Conservation (phyloP, 2,329 filamentous ascomycete species). For the Dichotomopilus funicola region DNA sequence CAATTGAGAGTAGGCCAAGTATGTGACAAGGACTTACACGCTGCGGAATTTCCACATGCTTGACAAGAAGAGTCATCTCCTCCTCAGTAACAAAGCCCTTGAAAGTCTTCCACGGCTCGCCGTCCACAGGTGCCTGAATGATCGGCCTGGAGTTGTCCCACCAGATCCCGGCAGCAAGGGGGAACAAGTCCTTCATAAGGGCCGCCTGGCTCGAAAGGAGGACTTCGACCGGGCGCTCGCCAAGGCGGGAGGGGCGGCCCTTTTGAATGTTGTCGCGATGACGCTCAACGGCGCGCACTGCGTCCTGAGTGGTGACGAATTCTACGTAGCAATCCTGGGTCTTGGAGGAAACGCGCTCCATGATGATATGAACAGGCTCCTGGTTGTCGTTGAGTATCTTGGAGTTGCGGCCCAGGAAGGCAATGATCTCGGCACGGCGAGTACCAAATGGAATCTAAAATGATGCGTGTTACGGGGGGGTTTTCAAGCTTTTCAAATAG, state of each 20-base stretch:
- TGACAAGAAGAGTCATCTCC: conserved; percentile 57
- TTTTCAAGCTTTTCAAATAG: not conserved
- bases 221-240: conserved; percentile 51
- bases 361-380: conserved; percentile 56
- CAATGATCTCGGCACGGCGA: conserved; percentile 48
- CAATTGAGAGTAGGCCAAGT: too few species aligned
- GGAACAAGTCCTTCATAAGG: conserved; percentile 58
- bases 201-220: conserved; percentile 49
- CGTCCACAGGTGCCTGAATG: conserved; percentile 30
- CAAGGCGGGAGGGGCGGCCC: conserved; percentile 43
- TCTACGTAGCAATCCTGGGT: conserved; percentile 57
- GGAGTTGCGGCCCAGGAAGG: conserved; percentile 53
- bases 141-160: conserved; percentile 46
- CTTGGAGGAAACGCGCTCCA: conserved; percentile 57
- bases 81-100: conserved; percentile 55
- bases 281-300: conserved; percentile 46
- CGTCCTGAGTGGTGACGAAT: conserved; percentile 47
- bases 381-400: conserved; percentile 47
- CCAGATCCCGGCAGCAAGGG: conserved; percentile 46
- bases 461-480: not conserved
- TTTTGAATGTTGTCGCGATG: conserved; percentile 30
- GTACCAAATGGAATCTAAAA: conserved; percentile 50
- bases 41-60: conserved; percentile 55
- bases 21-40: conserved; percentile 42
- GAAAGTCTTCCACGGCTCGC: conserved; percentile 46